phyloP scores from a whole-genome alignment of 2,329 filamentous ascomycete species.

The Cadophora gregata region DNA sequence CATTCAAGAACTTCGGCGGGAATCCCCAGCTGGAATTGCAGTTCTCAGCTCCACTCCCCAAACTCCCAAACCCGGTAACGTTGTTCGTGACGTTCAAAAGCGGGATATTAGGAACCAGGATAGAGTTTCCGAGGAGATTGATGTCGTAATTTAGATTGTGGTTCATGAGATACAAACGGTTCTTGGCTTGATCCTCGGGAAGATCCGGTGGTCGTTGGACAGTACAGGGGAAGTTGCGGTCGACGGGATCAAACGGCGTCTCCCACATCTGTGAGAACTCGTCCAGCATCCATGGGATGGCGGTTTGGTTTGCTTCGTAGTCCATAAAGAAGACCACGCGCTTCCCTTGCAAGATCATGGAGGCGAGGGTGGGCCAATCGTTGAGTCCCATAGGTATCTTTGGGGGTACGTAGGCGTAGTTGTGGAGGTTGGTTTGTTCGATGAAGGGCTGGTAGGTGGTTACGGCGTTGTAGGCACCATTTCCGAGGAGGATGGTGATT shows the following conservation, averaged over 20 bases:
- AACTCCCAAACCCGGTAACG: constrained; percentile 65
- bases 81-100: constrained; percentile 76
- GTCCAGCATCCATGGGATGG: constrained; percentile 84
- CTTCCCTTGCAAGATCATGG: constrained; percentile 74
- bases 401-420: constrained; percentile 76
- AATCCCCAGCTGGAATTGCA: constrained; percentile 68
- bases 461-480: constrained; percentile 74
- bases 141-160: constrained; percentile 89
- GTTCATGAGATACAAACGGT: constrained; percentile 82
- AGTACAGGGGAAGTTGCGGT: constrained; percentile 75
- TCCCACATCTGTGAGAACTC: constrained; percentile 92
- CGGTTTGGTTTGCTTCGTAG: constrained; percentile 77
- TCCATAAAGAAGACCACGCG: constrained; percentile 84
- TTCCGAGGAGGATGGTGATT: constrained; percentile 84
- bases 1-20: constrained; percentile 78
- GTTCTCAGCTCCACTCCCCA: constrained; percentile 67
- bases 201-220: constrained; percentile 78
- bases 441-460: constrained; percentile 71
- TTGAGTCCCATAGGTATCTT: constrained; percentile 72
- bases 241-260: constrained; percentile 71
- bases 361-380: constrained; percentile 83
- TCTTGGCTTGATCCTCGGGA: constrained; percentile 54
- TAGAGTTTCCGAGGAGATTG: constrained; percentile 63
- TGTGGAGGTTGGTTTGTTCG: constrained; percentile 71
- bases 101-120: constrained; percentile 76